Conservation (phyloP, 2,329 filamentous ascomycete genomes). For the Didymella glomerata region DNA sequence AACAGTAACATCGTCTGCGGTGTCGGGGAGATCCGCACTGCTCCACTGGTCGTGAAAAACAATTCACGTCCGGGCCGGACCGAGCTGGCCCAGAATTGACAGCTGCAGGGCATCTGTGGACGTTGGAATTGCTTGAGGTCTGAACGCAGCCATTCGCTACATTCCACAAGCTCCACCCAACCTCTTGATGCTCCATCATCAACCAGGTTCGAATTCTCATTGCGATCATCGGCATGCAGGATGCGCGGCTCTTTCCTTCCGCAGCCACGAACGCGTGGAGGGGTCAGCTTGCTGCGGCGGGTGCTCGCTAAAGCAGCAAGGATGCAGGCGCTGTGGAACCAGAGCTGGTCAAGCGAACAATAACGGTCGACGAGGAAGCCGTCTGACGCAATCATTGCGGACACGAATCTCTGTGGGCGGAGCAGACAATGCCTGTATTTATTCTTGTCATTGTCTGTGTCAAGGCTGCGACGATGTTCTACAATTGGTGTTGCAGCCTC, state of each 20-base stretch:
- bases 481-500: neutral
- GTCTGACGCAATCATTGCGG: constrained; percentile 14
- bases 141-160: constrained; percentile 2
- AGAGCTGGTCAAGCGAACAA: constrained; percentile 1
- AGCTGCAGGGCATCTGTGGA: constrained; percentile 1
- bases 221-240: constrained; percentile 10
- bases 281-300: constrained; percentile 5
- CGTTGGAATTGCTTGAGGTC: neutral
- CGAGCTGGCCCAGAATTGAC: neutral
- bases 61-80: constrained; percentile 8
- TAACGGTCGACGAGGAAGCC: constrained; percentile 5
- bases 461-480: neutral
- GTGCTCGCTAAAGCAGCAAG: constrained; percentile 7
- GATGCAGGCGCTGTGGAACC: constrained; percentile 6
- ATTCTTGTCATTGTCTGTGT: neutral
- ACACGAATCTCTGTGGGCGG: neutral
- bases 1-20: constrained; percentile 1
- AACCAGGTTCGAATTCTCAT: neutral
- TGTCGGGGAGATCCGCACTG: constrained; percentile 11
- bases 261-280: constrained; percentile 17
- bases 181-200: neutral
- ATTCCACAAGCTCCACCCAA: neutral
- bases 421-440: neutral
- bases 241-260: constrained; percentile 7
- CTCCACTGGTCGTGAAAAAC: constrained; percentile 3